Base-by-base conservation (phyloP, 805 yeast genomes). In the Ogataea nonfermentans region DNA sequence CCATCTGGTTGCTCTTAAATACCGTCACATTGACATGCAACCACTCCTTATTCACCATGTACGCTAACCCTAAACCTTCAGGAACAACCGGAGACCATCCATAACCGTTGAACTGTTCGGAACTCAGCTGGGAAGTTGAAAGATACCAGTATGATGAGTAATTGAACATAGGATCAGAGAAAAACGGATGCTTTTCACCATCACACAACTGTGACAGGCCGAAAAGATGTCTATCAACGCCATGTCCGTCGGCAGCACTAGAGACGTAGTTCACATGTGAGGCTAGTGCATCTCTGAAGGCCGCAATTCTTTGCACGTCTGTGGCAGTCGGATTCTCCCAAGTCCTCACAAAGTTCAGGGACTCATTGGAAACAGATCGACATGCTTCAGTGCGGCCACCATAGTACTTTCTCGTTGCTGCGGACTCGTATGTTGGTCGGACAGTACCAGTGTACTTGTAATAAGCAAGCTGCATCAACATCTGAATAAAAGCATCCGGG, bases 1-100 rank as follows among this genome's bases (percentile, higher is more conserved):
- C 75, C 48, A 80, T 71, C 12, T 76, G 77, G 46, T 71, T 74
- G 30, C 78, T 76, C 64, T 75, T 79, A 70, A 79, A 82, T 47
- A 81, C 76, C 33, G 89, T 81, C 47, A 91, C 80, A 65, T 90
- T 91, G 56, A 93, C 79, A 60, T 89, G 91, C 49, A 89, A 56
- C 79, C 85, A 82, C 52, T 90, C 84, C 44, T 78, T 77, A 71
- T 86, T 89, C 56, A 91, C 73, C 87, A 89, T 87, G 70, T 91
- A 91, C 7, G 96, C 97, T 47, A 87, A 73, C 6, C 98, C 99
- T 55, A 85, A 81, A 7, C 99, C 99, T 46, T 83, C 86, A 57
- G 90, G 95, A 53, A 84, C 80, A 35, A 93, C 98, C 62, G 95
- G 95, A 13, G 96, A 78, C 87, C 89, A 91, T 24, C 99, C 99